These are phyloP conservation scores for Hortiboletus rubellus DNA, from an alignment of 1,284 basidiomycete genomes.

Conservation along the genomic window DNA sequence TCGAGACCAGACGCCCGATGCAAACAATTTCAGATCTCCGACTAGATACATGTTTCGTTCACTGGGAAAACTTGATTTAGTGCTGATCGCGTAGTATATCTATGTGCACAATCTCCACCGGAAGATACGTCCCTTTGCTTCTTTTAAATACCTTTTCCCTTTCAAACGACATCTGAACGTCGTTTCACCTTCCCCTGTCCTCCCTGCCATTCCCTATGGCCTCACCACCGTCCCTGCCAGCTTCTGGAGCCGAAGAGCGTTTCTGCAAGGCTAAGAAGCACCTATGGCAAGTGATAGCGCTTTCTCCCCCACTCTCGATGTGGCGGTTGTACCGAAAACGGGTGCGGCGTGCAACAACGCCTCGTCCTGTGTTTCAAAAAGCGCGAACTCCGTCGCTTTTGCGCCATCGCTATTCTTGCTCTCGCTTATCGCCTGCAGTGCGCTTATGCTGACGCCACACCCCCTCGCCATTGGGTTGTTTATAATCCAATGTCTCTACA, in stretches of 20 bases:
- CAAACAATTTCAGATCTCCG: constrained; percentile 39
- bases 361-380: constrained; percentile 11
- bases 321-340: constrained; percentile 6
- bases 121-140: constrained; percentile 27
- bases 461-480: constrained; percentile 18
- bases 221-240: constrained; percentile 24
- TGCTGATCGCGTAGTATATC: constrained; percentile 42
- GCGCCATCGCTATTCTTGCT: constrained; percentile 7
- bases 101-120: constrained; percentile 42
- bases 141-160: constrained; percentile 35
- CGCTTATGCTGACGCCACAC: constrained; percentile 36
- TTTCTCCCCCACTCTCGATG: constrained; percentile 7
- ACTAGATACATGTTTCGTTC: constrained; percentile 40
- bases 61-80: constrained; percentile 40
- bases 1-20: constrained; percentile 39
- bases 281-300: constrained; percentile 31
- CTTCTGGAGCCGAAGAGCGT: constrained; percentile 29
- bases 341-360: constrained; percentile 13
- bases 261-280: constrained; percentile 40
- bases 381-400: constrained; percentile 21
- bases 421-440: constrained; percentile 26
- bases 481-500: constrained; percentile 22
- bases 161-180: constrained; percentile 26
- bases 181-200: constrained; percentile 29
- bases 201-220: constrained; percentile 23